Conservation (phyloP, 2,329 filamentous ascomycete species). For the Trichoderma asperellum region DNA sequence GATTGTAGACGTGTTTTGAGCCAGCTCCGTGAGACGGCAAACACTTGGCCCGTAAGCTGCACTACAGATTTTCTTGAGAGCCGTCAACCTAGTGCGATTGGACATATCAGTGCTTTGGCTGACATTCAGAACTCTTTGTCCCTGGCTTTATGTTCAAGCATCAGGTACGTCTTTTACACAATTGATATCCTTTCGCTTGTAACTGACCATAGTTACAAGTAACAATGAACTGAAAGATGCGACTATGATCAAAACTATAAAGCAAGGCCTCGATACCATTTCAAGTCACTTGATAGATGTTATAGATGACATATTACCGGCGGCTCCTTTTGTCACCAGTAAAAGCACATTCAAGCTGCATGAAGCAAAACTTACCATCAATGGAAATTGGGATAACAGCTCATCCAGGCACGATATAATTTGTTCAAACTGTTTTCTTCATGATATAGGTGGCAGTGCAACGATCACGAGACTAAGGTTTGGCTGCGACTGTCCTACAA, state of each 20-base stretch:
- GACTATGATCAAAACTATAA: not conserved
- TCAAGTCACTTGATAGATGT: not conserved
- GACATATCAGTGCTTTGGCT: not conserved
- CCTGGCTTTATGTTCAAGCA: not conserved
- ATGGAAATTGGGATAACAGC: not conserved
- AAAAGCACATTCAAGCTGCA: not conserved
- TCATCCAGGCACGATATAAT: not conserved
- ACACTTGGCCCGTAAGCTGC: not conserved
- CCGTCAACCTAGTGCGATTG: not conserved
- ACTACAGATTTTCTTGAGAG: no score
- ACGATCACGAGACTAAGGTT: not conserved
- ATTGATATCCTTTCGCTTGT: not conserved
- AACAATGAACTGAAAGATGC: not conserved
- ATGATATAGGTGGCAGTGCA: not conserved
- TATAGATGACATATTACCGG: not conserved
- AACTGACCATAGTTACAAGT: not conserved
- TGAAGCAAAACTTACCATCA: not conserved
- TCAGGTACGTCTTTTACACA: not conserved
- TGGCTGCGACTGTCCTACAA: not conserved
- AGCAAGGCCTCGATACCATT: not conserved
- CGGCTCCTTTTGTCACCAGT: not conserved
- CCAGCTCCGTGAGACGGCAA: not conserved
- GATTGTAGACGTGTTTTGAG: not conserved
- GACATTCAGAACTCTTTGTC: not conserved
- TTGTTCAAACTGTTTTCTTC: not conserved